A percentile compares a stretch with the other conserved stretches of the same genome.
phyloP scores from a whole-genome alignment of 441 rosid genomes.

The Gossypium schwendimanii region DNA sequence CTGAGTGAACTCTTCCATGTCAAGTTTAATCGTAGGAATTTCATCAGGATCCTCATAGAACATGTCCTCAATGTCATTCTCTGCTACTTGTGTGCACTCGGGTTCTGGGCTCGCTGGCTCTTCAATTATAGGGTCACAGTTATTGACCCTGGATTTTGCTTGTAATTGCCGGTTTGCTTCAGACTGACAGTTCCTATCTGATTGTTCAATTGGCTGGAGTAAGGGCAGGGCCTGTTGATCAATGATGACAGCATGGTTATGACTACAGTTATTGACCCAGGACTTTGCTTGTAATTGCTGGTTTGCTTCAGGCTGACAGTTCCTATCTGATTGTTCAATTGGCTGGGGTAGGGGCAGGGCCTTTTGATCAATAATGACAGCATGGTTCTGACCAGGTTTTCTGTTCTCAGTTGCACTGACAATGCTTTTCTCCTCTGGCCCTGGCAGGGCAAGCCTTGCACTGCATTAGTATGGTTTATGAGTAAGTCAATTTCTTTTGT shows the following conservation, averaged over 20 bases:
- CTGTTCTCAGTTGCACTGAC: conserved; percentile 22
- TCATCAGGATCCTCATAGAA: conserved; percentile 51
- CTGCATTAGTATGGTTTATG: conserved; percentile 21
- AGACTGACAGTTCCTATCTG: conserved; percentile 27
- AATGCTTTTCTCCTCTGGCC: conserved; percentile 40
- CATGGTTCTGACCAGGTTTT: conserved; percentile 22
- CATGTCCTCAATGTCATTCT: conserved; percentile 50
- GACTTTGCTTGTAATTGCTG: conserved; percentile 19
- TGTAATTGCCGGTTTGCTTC: conserved; percentile 20
- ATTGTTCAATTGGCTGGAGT: conserved; percentile 27
- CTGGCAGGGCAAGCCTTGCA: conserved; percentile 62
- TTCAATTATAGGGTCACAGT: conserved; percentile 54
- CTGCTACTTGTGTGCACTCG: conserved; percentile 26
- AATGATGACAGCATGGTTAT: conserved; percentile 13
- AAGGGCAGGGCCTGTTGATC: conserved; percentile 27
- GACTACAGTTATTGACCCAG: not conserved
- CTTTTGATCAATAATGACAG: conserved; percentile 11
- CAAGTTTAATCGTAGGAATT: conserved; percentile 48
- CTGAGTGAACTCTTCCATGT: conserved; percentile 42
- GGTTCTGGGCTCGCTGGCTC: conserved; percentile 65
- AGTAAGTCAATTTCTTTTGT: conserved; percentile 10
- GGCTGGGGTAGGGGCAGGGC: conserved; percentile 33
- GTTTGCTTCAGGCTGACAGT: conserved; percentile 24
- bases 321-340: conserved; percentile 29
- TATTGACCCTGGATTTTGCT: conserved; percentile 19